Base-by-base conservation (phyloP, 2,329 filamentous ascomycete genomes). In the Hysterium pulicare region DNA sequence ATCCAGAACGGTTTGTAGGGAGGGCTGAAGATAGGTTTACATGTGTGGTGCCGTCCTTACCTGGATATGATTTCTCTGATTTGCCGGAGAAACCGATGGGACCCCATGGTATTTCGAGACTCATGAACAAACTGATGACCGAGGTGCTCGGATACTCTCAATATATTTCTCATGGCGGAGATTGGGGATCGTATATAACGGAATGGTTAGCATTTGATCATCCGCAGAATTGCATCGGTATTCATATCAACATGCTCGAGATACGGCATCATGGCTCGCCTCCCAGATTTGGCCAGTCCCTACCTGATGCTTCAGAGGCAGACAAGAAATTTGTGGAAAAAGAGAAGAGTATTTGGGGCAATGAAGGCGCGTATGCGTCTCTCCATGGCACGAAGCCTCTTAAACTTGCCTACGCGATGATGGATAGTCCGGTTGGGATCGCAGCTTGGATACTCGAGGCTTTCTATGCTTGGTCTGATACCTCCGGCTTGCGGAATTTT, bases 341-440 rank as follows among this genome's bases (percentile, higher is more conserved):
- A 10, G 34, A 43, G 26, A 33, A 39, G 15, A 19, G 33, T 23
- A n/a, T 38, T 11, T 38, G 41, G 35, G 24, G 34, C 4, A 11
- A 35, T 33, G 26, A 24, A 38, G 21, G 34, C 28, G 24, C 36
- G 33, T 33, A 38, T n/a, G 34, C 17, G 13, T 43, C 3, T n/a
- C 19, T 43, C 5, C 34, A 38, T 10, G 5, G 19, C 26, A 33
- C 34, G 6, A 31, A 26, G 13, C 41, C 41, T 4, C 17, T 38
- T 11, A 43, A 38, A 28, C 33, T 43, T 6, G 41, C 35, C 8
- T 43, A 39, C 15, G 35, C 41, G 19, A 33, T 43, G 35, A n/a
- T 33, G 15, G 41, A 43, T 17, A 22, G 16, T 5, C 41, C 41
- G 4, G 35, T 43, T 13, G 34, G 41, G 5, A 16, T 33, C 5